Evolutionary conservation across 2,329 filamentous ascomycete species (phyloP).

Genomic region (Penicillium hordei): DNA sequence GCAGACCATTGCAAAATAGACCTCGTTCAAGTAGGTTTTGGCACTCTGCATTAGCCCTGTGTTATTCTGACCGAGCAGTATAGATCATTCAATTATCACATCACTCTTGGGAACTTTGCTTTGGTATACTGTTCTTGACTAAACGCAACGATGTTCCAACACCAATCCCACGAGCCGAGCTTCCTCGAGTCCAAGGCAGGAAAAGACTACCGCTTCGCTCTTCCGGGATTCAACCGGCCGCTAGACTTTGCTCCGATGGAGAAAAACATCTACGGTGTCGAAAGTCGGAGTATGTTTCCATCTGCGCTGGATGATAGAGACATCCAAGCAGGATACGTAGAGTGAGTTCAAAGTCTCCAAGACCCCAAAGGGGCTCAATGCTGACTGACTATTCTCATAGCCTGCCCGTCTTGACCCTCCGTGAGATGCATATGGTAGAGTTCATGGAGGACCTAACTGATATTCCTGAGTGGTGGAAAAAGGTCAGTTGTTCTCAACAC

Average conservation of each 20-base stretch:
- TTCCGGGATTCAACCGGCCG: constrained; percentile 38
- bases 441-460: constrained; percentile 46
- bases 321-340: constrained; percentile 30
- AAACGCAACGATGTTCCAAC: constrained; percentile 24
- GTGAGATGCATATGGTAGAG: constrained; percentile 41
- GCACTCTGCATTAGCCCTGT: not conserved
- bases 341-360: constrained; percentile 19
- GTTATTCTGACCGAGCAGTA: not conserved
- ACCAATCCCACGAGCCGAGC: constrained; percentile 8
- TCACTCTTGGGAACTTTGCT: not conserved
- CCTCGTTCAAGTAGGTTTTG: not conserved
- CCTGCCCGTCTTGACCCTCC: constrained; percentile 33
- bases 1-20: not conserved
- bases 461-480: constrained; percentile 41
- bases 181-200: constrained; percentile 10
- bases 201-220: constrained; percentile 21
- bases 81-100: not conserved
- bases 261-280: constrained; percentile 32
- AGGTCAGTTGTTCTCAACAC: constrained; percentile 20
- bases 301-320: constrained; percentile 35
- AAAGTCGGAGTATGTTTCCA: constrained; percentile 33
- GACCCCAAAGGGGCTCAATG: not conserved
- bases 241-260: constrained; percentile 28
- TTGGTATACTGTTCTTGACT: not conserved
- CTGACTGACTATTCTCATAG: constrained; percentile 15